These are phyloP conservation scores for Aspergillus terreus DNA, from an alignment of 2,329 filamentous ascomycete genomes.

Conservation along the genomic window DNA sequence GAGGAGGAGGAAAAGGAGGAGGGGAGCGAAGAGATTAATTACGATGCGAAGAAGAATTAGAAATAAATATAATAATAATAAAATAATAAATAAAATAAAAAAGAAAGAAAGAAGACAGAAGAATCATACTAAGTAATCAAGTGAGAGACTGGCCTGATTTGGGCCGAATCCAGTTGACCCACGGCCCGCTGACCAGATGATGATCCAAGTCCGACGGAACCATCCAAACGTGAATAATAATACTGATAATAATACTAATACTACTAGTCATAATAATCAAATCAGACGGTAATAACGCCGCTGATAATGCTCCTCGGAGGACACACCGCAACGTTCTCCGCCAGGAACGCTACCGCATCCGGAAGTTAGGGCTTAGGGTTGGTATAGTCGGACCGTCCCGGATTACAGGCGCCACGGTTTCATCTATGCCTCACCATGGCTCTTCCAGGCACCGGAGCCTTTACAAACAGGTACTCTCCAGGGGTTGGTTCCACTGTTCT, in stretches of 20 bases:
- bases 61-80: background rate
- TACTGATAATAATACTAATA: no score
- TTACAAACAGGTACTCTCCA: no score
- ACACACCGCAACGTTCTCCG: background rate
- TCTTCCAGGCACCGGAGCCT: background rate
- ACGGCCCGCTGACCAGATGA: slow-evolving; percentile 5
- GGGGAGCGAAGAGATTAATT: background rate
- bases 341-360: no score
- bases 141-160: background rate
- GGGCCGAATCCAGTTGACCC: slow-evolving; percentile 8
- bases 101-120: background rate
- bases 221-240: no score
- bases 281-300: no score
- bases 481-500: slow-evolving; percentile 7
- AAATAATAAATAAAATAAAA: slow-evolving; percentile 1
- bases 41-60: no score
- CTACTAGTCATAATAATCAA: no score
- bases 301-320: background rate
- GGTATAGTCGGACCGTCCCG: slow-evolving; percentile 4
- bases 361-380: slow-evolving; percentile 26
- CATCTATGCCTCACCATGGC: slow-evolving; percentile 7
- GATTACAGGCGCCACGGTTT: background rate
- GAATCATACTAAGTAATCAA: background rate
- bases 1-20: slow-evolving; percentile 9
- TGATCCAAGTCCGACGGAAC: no score